Conservation (phyloP, 2,329 filamentous ascomycete species). For the Alternaria angustiovoidea region DNA sequence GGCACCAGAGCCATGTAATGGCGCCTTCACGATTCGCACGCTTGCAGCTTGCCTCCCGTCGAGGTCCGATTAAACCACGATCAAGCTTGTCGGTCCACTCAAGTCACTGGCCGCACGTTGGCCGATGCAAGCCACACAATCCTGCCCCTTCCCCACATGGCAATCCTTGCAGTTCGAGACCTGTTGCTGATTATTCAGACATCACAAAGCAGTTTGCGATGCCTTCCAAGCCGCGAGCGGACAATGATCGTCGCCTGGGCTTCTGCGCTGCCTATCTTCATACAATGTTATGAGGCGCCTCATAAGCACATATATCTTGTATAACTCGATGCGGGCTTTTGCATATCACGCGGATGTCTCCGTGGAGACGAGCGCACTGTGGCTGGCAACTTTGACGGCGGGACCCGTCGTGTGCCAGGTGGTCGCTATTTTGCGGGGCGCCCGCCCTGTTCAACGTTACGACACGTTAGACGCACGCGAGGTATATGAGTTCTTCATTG, state of each 20-base stretch:
- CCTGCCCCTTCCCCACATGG: slow-evolving; percentile 34
- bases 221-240: not conserved
- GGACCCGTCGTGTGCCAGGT: not conserved
- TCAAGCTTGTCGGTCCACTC: slow-evolving; percentile 4
- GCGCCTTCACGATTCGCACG: slow-evolving; percentile 32
- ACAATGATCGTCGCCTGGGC: not conserved
- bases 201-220: slow-evolving; percentile 40
- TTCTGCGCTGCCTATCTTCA: not conserved
- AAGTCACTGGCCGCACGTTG: slow-evolving; percentile 21
- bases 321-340: not conserved
- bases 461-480: slow-evolving; percentile 13
- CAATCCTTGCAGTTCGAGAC: slow-evolving; percentile 21
- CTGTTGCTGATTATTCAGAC: slow-evolving; percentile 39
- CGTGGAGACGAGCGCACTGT: not conserved
- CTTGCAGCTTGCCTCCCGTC: slow-evolving; percentile 8
- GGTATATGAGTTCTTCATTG: slow-evolving; percentile 18
- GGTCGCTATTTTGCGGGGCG: slow-evolving; percentile 14
- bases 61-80: slow-evolving; percentile 18
- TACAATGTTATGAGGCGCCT: not conserved
- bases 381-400: slow-evolving; percentile 2
- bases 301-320: slow-evolving; percentile 4
- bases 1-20: slow-evolving; percentile 31
- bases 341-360: slow-evolving; percentile 5
- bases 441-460: slow-evolving; percentile 4
- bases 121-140: slow-evolving; percentile 14